These are phyloP conservation scores for Helicocarpus griseus DNA, from an alignment of 2,329 filamentous ascomycete genomes.

Conservation along the genomic window DNA sequence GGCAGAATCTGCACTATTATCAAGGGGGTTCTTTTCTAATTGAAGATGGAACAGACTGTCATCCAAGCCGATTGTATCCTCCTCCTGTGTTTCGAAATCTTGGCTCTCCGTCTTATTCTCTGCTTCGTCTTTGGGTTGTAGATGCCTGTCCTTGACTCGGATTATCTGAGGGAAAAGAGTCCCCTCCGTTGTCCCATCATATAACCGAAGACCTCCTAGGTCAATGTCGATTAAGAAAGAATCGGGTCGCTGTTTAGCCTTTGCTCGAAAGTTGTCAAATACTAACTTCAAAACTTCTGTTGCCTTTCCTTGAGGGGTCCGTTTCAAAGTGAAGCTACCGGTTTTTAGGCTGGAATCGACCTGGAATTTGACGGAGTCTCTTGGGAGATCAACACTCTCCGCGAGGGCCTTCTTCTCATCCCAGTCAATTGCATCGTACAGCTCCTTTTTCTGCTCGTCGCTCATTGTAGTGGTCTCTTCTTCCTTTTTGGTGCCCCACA, in stretches of 20 bases:
- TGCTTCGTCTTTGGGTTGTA: constrained; percentile 38
- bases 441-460: constrained; percentile 88
- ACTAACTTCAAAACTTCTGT: constrained; percentile 81
- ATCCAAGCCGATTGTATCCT: constrained; percentile 38
- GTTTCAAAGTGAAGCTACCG: constrained; percentile 88
- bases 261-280: constrained; percentile 90
- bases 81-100: constrained; percentile 29
- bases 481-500: constrained; percentile 71
- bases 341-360: constrained; percentile 88
- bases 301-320: constrained; percentile 66
- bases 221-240: constrained; percentile 82
- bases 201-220: constrained; percentile 84
- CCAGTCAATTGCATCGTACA: constrained; percentile 97
- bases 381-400: constrained; percentile 78
- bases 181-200: constrained; percentile 87
- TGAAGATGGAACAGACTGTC: constrained; percentile 88
- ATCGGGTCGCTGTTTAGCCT: constrained; percentile 79
- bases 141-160: constrained; percentile 77
- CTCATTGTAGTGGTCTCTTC: constrained; percentile 79
- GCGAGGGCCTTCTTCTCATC: constrained; percentile 87
- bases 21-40: constrained; percentile 89
- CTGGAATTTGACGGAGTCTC: constrained; percentile 86
- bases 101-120: constrained; percentile 37
- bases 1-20: constrained; percentile 83
- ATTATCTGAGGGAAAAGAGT: constrained; percentile 93